Conservation (phyloP, 495 filamentous ascomycete species). For the Hapsidospora chrysogenum region DNA sequence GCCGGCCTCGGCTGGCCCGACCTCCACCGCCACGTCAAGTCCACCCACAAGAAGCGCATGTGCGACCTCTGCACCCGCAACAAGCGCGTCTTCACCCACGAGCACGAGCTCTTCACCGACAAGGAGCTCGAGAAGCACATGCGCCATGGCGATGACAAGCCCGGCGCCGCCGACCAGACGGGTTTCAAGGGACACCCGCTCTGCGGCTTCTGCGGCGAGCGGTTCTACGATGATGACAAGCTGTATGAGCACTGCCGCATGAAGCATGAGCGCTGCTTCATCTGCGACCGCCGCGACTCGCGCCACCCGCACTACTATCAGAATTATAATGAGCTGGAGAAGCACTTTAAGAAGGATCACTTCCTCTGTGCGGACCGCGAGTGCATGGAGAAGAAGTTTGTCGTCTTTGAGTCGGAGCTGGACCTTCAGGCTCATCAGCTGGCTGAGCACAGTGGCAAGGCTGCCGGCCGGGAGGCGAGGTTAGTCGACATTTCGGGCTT, state of each 20-base stretch:
- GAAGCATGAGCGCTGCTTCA: conserved; percentile 84
- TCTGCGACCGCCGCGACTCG: conserved; percentile 65
- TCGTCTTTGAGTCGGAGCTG: conserved; percentile 91
- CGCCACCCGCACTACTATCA: conserved; percentile 71
- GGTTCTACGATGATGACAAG: conserved; percentile 95
- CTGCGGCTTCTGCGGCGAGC: conserved; percentile 77
- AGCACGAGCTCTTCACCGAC: conserved; percentile 85
- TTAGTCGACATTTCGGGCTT: conserved; percentile 78
- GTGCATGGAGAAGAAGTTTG: conserved; percentile 91
- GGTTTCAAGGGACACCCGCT: conserved; percentile 94
- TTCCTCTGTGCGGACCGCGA: conserved; percentile 72
- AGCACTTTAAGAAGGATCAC: conserved; percentile 77
- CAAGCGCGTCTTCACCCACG: conserved; percentile 97
- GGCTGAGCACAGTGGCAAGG: conserved; percentile 36
- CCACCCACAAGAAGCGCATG: conserved; percentile 69
- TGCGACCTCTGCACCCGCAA: conserved; percentile 89
- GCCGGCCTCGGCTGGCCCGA: conserved; percentile 88
- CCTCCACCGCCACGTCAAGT: conserved; percentile 77
- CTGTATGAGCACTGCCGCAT: conserved; percentile 82
- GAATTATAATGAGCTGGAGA: conserved; percentile 67
- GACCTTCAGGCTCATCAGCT: conserved; percentile 52
- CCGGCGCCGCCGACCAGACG: conserved; percentile 79
- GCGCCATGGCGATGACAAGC: conserved; percentile 77
- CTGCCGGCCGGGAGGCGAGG: conserved; percentile 67
- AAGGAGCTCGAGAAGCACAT: conserved; percentile 74